Percentiles rank a stretch among this genome's conserved stretches.
Evolutionary conservation across 163 green algal species (phyloP).

Genomic region (Scenedesmus sp.): DNA sequence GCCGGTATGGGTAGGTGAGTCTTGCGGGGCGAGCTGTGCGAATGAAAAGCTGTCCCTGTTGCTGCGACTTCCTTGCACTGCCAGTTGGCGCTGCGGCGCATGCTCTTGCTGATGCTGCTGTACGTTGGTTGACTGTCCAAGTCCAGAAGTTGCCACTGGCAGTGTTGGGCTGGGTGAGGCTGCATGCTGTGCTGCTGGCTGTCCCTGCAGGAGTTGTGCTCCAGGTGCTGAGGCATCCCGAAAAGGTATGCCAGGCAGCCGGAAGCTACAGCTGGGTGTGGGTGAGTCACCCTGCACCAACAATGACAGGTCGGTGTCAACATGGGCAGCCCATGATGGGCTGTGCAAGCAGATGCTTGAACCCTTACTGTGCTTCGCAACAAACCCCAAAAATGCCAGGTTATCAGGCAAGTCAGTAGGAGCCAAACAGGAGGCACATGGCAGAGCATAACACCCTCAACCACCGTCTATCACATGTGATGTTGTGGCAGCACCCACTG

Average conservation of each 20-base stretch:
- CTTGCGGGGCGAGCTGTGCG: not conserved
- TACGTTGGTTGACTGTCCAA: not conserved
- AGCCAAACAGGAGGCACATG: not conserved
- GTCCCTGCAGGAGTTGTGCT: not conserved
- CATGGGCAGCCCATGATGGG: no score
- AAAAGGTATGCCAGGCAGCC: slow-evolving; percentile 45
- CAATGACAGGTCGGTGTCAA: not conserved
- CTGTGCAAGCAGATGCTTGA: not conserved
- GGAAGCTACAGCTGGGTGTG: slow-evolving; percentile 46
- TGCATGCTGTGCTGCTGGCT: not conserved
- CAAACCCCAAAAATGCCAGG: not conserved
- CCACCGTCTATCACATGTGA: not conserved
- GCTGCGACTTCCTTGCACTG: not conserved
- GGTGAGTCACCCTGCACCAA: slow-evolving; percentile 52
- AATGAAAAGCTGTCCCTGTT: not conserved
- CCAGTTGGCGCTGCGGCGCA: not conserved
- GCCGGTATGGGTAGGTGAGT: not conserved
- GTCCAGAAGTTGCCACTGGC: not conserved
- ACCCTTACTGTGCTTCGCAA: not conserved
- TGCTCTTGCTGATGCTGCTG: not conserved
- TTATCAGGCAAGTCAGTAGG: no score
- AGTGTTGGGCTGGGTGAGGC: not conserved
- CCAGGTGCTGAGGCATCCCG: not conserved
- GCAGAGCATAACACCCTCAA: not conserved
- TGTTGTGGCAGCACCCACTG: not conserved